Evolutionary conservation across 1,284 basidiomycete genomes (phyloP).

Genomic region (Irpex sp.): DNA sequence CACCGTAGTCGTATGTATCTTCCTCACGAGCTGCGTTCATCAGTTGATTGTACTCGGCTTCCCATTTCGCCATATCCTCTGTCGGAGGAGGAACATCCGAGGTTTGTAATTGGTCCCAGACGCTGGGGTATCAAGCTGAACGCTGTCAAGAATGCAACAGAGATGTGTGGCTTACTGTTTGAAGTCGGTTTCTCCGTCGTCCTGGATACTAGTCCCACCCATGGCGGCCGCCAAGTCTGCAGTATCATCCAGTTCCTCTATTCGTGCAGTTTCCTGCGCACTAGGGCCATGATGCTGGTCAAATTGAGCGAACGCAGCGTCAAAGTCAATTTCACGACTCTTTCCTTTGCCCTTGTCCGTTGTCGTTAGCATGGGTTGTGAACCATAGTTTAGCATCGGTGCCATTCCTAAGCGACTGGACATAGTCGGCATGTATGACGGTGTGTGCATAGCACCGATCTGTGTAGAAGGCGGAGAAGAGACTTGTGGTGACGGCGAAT

Average conservation of each 20-base stretch:
- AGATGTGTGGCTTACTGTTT: constrained; percentile 38
- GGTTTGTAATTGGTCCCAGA: constrained; percentile 57
- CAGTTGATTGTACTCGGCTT: constrained; percentile 82
- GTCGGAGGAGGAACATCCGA: constrained; percentile 53
- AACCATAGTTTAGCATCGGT: constrained; percentile 26
- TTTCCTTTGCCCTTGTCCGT: constrained; percentile 68
- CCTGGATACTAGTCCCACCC: constrained; percentile 33
- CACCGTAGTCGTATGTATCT: constrained; percentile 55
- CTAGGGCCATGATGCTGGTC: constrained; percentile 42
- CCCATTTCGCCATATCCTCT: constrained; percentile 82
- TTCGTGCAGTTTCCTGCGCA: constrained; percentile 43
- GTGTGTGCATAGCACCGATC: constrained; percentile 12
- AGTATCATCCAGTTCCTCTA: constrained; percentile 52
- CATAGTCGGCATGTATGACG: constrained; percentile 32
- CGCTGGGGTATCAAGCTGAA: constrained; percentile 32
- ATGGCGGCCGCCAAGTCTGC: constrained; percentile 39
- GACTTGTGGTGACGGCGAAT: constrained; percentile 8
- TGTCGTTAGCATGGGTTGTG: constrained; percentile 21
- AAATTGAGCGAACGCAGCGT: constrained; percentile 68
- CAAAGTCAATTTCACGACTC: constrained; percentile 72
- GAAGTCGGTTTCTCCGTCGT: constrained; percentile 33
- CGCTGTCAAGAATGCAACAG: neutral
- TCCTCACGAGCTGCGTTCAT: constrained; percentile 68
- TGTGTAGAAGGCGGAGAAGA: constrained; percentile 3
- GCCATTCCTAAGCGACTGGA: constrained; percentile 27